Evolutionary conservation across 805 yeast species (phyloP), one percentile per base, ranked within the genome.

Genomic region (Metschnikowia aberdeeniae): DNA sequence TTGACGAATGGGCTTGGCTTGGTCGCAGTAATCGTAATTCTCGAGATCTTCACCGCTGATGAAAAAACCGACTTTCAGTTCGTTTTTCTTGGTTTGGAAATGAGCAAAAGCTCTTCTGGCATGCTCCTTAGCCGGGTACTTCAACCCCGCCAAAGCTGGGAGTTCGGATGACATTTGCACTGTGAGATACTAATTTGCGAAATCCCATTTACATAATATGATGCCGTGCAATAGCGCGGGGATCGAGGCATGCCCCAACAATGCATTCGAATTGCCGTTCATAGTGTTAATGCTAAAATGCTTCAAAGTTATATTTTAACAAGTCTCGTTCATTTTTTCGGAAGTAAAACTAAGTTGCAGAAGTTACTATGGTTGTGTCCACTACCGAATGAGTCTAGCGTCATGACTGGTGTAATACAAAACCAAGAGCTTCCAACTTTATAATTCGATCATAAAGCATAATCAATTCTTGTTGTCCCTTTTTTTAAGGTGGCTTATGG

Each of bases 61-160:
- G 53, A 81, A 82, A 51, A 82, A 68, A 5, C 76, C 59, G 6
- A 43, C 44, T 31, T 31, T n/a, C 60, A 44, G 56, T 46, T 49
- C 52, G 59, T 20, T 56, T 50, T 43, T 57, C 46, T 43, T 58
- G 37, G 44, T 45, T 27, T 60, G 53, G 39, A 67, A 73, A 51
- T 70, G 76, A 31, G 60, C 48, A 53, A 68, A 66, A 13, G 81
- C 86, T 32, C 66, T 77, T 38, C 64, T 49, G 33, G 89, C 89
- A 62, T 90, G 98, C 17, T 66, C 69, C 53, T 82, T 88, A 10
- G 97, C 92, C 10, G 97, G 97, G 60, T 90, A 90, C 56, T 85
- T 85, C 20, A 17, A 24, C 4, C 40, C 44, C n/a, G 30, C 19
- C 20, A 42, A 27, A 8, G 40, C 43, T 33, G 45, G 36, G 36